Evolutionary conservation across 2,329 filamentous ascomycete species (phyloP).

Genomic region (Xylariaceae sp.): DNA sequence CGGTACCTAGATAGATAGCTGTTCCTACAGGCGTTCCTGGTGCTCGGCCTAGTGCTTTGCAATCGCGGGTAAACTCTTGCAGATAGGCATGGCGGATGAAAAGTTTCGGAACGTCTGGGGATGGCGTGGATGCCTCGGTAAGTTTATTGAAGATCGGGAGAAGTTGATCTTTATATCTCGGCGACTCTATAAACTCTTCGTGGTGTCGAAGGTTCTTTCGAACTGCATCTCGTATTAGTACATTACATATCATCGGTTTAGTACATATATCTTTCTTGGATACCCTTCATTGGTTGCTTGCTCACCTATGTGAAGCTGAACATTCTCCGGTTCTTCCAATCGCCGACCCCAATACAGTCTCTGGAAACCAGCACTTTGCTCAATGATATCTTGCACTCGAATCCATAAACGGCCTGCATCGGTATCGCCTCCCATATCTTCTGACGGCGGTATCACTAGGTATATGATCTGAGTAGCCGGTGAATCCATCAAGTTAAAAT

Average conservation of each 20-base stretch:
- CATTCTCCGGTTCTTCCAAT: constrained; percentile 38
- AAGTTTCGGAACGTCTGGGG: neutral
- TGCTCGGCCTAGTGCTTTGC: constrained; percentile 9
- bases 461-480: constrained; percentile 31
- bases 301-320: constrained; percentile 43
- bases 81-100: constrained; percentile 36
- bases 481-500: too few species aligned
- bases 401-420: constrained; percentile 5
- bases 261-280: neutral
- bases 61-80: constrained; percentile 35
- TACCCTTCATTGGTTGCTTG: neutral
- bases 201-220: constrained; percentile 4
- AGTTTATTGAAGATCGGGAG: constrained; percentile 3
- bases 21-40: constrained; percentile 32
- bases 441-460: constrained; percentile 18
- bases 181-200: neutral
- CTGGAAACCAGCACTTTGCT: constrained; percentile 31
- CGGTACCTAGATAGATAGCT: constrained; percentile 41
- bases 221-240: neutral
- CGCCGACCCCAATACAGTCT: constrained; percentile 43
- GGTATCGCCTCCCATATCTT: constrained; percentile 6
- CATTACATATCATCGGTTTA: neutral
- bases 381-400: constrained; percentile 19
- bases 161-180: neutral
- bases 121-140: constrained; percentile 8